Evolutionary conservation across 768 basidiomycete species (phyloP).

Genomic region (Phallus indusiatus): DNA sequence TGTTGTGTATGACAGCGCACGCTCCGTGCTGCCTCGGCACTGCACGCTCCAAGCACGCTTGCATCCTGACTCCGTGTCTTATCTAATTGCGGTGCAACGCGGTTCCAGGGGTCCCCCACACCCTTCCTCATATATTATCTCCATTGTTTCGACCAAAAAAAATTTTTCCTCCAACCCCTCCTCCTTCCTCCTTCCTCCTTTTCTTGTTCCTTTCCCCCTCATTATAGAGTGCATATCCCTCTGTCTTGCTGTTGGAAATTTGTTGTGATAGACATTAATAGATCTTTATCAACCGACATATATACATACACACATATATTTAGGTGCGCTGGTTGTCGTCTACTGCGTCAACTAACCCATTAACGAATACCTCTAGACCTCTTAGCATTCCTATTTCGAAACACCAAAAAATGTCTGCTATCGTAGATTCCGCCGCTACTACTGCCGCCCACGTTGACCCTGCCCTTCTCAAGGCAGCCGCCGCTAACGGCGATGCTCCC

Average conservation of each 20-base stretch:
- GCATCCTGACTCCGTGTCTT: too few species aligned
- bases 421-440: slow-evolving; percentile 34
- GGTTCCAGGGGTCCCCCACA: not conserved
- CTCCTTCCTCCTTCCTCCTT: not conserved
- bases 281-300: too few species aligned
- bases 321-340: too few species aligned
- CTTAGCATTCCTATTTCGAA: not conserved
- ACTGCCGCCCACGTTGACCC: slow-evolving; percentile 35
- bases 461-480: slow-evolving; percentile 59
- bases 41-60: too few species aligned
- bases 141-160: too few species aligned
- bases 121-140: too few species aligned
- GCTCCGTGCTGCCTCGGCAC: not conserved
- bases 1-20: not conserved
- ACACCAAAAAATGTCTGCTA: not conserved
- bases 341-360: too few species aligned
- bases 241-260: not conserved
- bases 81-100: too few species aligned
- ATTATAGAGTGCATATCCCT: not conserved
- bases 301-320: too few species aligned
- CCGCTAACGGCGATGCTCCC: slow-evolving; percentile 20
- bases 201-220: too few species aligned
- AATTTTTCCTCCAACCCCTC: not conserved
- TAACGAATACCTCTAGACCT: too few species aligned
- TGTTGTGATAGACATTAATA: too few species aligned